Base-by-base conservation (phyloP, 495 filamentous ascomycete genomes). In the Bacidia rubella region DNA sequence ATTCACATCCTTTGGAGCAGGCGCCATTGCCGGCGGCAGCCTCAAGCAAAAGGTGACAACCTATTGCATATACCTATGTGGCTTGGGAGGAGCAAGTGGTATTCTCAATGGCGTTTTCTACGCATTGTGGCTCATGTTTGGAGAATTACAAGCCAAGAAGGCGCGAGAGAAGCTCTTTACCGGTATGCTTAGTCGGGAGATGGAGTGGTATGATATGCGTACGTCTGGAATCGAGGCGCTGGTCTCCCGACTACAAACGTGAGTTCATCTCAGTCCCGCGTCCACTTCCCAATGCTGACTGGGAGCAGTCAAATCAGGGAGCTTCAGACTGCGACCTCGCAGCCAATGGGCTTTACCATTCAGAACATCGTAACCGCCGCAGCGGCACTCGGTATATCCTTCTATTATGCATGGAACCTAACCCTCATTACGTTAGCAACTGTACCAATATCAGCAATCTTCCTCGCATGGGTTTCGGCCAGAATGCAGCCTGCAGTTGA, bases 341-440 rank as follows among this genome's bases (percentile, higher is more conserved):
- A 87, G 54, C 84, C 84, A 0, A 66, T 97, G 0, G 90, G 87
- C 1, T 77, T 81, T 52, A 59, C 81, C 1, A 53, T 83, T 19
- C 77, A 83, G 53, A 78, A 83, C 49, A 59, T 75, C 1, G 73
- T 81, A 21, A 77, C 79, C 35, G 71, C 77, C 1, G 1, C 83
- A 12, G 74, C 76, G 7, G 80, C 83, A 12, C 69, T 95, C 3
- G 69, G 64, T 2, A 65, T 95, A 5, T 86, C 87, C 0, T 73
- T 96, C 11, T 81, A 78, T 58, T 82, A 75, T 52, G 89, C 87
- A 0, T 96, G 83, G 87, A 80, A 83, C 47, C 74, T 98, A 7
- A 90, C 88, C 0, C 68, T 95, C 0, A 80, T 92, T n/a, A 84
- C 86, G 19, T 66, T 95, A 3, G 74, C 85, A 0, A 82, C 81